Base-by-base conservation (phyloP, 2,329 filamentous ascomycete species). In the Fusarium falciforme region DNA sequence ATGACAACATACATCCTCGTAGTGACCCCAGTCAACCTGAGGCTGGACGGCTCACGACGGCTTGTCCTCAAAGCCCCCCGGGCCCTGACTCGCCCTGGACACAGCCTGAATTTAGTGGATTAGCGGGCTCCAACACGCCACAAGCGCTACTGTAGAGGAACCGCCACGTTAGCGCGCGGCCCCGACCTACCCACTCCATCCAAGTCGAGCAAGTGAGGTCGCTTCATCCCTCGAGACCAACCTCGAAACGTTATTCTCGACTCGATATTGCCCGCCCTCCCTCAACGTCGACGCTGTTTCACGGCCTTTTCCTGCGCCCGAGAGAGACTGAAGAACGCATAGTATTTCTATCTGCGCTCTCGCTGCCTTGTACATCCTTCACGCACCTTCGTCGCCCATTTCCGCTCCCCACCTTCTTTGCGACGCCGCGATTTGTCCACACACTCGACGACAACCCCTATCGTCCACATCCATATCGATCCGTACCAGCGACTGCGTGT, bases 141-240 rank as follows among this genome's bases (percentile, higher is more conserved):
- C 72, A 77, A 61, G 68, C 70, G 69, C 74, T 75, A 20, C 20
- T 20, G 20, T 20, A 76, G 66, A 74, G 47, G 65, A 76, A 68
- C 74, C 71, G 67, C 73, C 70, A 75, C 74, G 64, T 74, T 78
- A 77, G 75, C 72, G 66, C 63, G 60, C 49, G 68, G 12, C 49
- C 31, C 47, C 52, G 52, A 33, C 63, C 54, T 47, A 47, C 22
- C 42, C 42, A 62, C 59, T 42, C 58, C 63, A 66, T 57, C 57
- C 29, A 36, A 12, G 59, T 44, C 25, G 58, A 38, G 44, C 16
- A 31, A 64, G 63, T 68, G 27, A 29, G 29, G 29, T 31, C 58
- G 42, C 60, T 74, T 44, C 63, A 68, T 76, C 67, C 73, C 67
- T 73, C 73, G 66, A 70, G 67, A 31, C 47, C 54, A 68, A 70